These are phyloP conservation scores for Prinsepia uniflora DNA, from an alignment of 306 rosid species.

Conservation along the genomic window DNA sequence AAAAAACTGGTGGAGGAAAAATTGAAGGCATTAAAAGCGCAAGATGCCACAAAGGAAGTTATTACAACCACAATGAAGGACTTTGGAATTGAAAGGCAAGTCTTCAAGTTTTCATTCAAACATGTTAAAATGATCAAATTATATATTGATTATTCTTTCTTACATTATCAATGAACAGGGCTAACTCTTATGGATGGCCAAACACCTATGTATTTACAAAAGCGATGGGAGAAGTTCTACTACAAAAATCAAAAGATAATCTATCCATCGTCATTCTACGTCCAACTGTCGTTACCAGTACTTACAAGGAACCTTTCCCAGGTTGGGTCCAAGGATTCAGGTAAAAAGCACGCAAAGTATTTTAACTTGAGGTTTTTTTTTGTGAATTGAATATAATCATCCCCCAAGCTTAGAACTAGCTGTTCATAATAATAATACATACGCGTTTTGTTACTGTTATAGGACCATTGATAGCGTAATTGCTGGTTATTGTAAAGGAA, in stretches of 20 bases:
- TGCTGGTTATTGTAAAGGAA: slow-evolving; percentile 40
- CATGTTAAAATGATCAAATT: too few relatives aligned
- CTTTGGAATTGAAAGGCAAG: slow-evolving; percentile 33
- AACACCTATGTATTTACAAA: slow-evolving; percentile 39
- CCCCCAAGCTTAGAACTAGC: background rate
- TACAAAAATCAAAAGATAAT: slow-evolving; percentile 10
- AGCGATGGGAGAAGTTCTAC: slow-evolving; percentile 48
- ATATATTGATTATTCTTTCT: background rate
- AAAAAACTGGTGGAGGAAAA: slow-evolving; percentile 19
- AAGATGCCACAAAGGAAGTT: background rate
- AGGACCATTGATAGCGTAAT: slow-evolving; percentile 41
- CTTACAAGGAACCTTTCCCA: slow-evolving; percentile 36
- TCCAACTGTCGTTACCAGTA: slow-evolving; percentile 22
- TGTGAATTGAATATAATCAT: background rate
- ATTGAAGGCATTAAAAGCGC: slow-evolving; percentile 16
- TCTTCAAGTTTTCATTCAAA: too few relatives aligned
- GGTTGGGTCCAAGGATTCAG: slow-evolving; percentile 49
- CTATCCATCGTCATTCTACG: slow-evolving; percentile 27
- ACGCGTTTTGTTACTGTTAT: background rate
- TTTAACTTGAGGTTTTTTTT: background rate
- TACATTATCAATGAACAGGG: slow-evolving; percentile 10
- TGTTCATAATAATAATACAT: background rate
- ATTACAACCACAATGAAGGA: slow-evolving; percentile 29
- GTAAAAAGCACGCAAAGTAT: slow-evolving; percentile 3
- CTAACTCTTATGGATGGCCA: slow-evolving; percentile 45